Evolutionary conservation across 805 yeast genomes (phyloP).

Genomic region (Cyberlindnera petersonii): DNA sequence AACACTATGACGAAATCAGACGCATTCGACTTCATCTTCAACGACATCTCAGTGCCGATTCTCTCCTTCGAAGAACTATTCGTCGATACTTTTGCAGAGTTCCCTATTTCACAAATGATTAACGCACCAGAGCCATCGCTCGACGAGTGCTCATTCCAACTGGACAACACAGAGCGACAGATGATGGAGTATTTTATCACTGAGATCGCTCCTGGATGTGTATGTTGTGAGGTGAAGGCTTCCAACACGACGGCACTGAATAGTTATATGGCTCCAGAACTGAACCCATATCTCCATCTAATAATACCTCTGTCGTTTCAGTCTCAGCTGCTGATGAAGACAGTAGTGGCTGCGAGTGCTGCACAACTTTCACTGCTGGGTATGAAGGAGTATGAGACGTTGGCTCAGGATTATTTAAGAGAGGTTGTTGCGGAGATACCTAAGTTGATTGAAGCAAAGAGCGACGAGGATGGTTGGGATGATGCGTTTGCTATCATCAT

Average conservation of each 20-base stretch:
- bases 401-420: slow-evolving; percentile 29
- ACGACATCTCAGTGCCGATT: slow-evolving; percentile 9
- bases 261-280: slow-evolving; percentile 25
- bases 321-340: slow-evolving; percentile 32
- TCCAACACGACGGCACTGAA: slow-evolving; percentile 12
- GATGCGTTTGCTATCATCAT: slow-evolving; percentile 37
- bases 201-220: slow-evolving; percentile 36
- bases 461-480: slow-evolving; percentile 33
- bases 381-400: slow-evolving; percentile 24
- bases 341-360: slow-evolving; percentile 36
- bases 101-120: slow-evolving; percentile 17
- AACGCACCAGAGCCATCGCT: slow-evolving; percentile 17
- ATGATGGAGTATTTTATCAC: slow-evolving; percentile 34
- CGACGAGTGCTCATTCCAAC: slow-evolving; percentile 12
- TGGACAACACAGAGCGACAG: slow-evolving; percentile 15
- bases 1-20: slow-evolving; percentile 6
- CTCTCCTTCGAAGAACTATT: slow-evolving; percentile 21
- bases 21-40: slow-evolving; percentile 19
- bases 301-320: slow-evolving; percentile 36
- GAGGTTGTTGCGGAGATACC: slow-evolving; percentile 33
- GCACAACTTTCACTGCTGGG: slow-evolving; percentile 33
- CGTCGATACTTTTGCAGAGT: slow-evolving; percentile 22
- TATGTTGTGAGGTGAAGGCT: slow-evolving; percentile 33
- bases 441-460: slow-evolving; percentile 27
- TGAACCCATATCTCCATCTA: slow-evolving; percentile 36